Evolutionary conservation across 257 asterid genomes (phyloP).

Genomic region (Nicotiana obtusifolia): DNA sequence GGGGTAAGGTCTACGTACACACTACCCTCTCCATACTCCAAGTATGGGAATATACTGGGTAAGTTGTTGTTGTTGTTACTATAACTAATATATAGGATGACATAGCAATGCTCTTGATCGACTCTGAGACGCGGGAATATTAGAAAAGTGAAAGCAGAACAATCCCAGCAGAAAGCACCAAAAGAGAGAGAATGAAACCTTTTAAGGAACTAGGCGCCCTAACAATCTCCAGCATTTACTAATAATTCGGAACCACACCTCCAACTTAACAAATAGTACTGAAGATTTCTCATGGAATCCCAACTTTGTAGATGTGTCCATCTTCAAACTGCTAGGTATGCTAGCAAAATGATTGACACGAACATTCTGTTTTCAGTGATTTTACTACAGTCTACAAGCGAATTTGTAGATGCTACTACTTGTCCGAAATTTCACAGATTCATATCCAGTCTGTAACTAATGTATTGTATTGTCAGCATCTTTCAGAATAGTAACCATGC

Average conservation of each 20-base stretch:
- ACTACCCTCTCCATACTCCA: no score
- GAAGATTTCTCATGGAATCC: not conserved
- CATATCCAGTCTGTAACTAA: not conserved
- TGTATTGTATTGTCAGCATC: not conserved
- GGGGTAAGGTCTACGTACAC: no score
- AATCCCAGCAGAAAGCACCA: not conserved
- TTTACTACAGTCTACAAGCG: not conserved
- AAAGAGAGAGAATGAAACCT: not conserved
- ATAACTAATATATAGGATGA: not conserved
- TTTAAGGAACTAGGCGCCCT: not conserved
- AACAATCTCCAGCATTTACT: not conserved
- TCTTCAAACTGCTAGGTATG: not conserved
- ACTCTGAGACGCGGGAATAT: not conserved
- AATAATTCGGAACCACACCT: not conserved
- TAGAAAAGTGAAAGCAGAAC: not conserved
- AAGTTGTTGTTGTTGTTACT: no score
- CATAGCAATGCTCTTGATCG: not conserved
- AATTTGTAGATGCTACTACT: not conserved
- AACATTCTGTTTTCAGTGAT: not conserved
- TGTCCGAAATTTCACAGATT: not conserved
- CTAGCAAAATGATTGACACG: not conserved
- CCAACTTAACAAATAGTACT: not conserved
- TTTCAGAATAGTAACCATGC: not conserved
- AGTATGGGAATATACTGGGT: no score
- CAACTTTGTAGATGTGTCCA: not conserved